A percentile compares a stretch with the other conserved stretches of the same genome.
Conservation (phyloP, 441 rosid genomes). For the Croton setiger region DNA sequence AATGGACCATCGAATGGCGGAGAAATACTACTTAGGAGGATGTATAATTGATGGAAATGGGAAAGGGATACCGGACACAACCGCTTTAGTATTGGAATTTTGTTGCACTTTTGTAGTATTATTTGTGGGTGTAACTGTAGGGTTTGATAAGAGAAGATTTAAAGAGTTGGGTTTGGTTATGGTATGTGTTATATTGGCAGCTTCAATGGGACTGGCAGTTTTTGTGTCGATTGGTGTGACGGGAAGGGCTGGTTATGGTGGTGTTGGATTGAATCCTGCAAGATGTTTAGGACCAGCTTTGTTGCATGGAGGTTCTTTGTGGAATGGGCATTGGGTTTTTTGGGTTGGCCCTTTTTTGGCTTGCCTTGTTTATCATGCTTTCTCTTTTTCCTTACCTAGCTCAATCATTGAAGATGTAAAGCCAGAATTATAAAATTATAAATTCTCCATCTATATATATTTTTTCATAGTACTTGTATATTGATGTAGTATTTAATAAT, state of each 20-base stretch:
- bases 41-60: constrained; percentile 26
- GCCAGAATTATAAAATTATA: no score
- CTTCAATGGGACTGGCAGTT: constrained; percentile 31
- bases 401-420: no score
- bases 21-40: constrained; percentile 38
- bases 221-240: constrained; percentile 42
- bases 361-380: constrained; percentile 32
- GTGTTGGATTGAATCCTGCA: constrained; percentile 44
- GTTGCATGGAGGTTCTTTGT: constrained; percentile 35
- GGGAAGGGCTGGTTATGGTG: constrained; percentile 32
- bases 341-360: constrained; percentile 45
- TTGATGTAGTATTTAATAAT: no score
- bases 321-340: constrained; percentile 55
- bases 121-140: constrained; percentile 37
- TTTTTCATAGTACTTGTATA: no score
- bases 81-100: constrained; percentile 37
- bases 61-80: constrained; percentile 20
- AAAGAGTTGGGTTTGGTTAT: constrained; percentile 37
- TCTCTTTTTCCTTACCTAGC: constrained; percentile 31
- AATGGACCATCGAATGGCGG: constrained; percentile 26
- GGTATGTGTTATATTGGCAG: constrained; percentile 39
- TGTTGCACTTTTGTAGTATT: constrained; percentile 41
- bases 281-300: constrained; percentile 47
- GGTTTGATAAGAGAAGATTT: constrained; percentile 34
- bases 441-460: no score